These are phyloP conservation scores for Nematodospora valgi DNA, from an alignment of 805 yeast species.

Conservation along the genomic window DNA sequence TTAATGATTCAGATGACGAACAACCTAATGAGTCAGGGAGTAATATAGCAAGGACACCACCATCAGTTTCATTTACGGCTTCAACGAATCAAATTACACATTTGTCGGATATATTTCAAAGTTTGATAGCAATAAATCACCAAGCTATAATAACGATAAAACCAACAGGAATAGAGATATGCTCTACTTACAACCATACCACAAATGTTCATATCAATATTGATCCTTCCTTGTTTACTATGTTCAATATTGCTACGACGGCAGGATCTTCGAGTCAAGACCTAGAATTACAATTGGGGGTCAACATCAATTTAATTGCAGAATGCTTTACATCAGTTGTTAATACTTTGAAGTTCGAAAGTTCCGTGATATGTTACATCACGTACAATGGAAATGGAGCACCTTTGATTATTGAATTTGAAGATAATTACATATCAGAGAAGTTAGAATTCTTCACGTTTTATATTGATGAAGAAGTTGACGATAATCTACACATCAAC, in stretches of 20 bases:
- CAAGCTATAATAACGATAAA: conserved; percentile 35
- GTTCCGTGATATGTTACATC: conserved; percentile 31
- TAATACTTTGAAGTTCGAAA: conserved; percentile 13
- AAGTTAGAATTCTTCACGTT: conserved; percentile 40
- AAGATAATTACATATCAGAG: conserved; percentile 38
- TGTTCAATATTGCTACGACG: conserved; percentile 18
- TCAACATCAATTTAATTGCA: conserved; percentile 32
- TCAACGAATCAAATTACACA: conserved; percentile 37
- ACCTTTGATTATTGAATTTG: conserved; percentile 40
- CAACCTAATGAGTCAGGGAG: background rate
- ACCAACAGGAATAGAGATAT: conserved; percentile 30
- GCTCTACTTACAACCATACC: conserved; percentile 35
- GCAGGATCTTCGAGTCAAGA: conserved; percentile 6
- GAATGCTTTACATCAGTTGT: conserved; percentile 35
- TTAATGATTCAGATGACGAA: conserved; percentile 3
- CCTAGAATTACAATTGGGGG: conserved; percentile 23
- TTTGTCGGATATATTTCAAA: conserved; percentile 32
- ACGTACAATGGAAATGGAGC: conserved; percentile 37
- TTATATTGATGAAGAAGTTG: conserved; percentile 22
- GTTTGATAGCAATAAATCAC: conserved; percentile 27
- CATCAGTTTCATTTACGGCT: conserved; percentile 23
- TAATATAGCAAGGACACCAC: background rate
- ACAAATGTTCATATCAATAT: conserved; percentile 31
- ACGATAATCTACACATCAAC: conserved; percentile 20
- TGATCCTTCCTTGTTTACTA: conserved; percentile 35